Base-by-base conservation (phyloP, 306 rosid species). In the Citrullus mucosospermus region DNA sequence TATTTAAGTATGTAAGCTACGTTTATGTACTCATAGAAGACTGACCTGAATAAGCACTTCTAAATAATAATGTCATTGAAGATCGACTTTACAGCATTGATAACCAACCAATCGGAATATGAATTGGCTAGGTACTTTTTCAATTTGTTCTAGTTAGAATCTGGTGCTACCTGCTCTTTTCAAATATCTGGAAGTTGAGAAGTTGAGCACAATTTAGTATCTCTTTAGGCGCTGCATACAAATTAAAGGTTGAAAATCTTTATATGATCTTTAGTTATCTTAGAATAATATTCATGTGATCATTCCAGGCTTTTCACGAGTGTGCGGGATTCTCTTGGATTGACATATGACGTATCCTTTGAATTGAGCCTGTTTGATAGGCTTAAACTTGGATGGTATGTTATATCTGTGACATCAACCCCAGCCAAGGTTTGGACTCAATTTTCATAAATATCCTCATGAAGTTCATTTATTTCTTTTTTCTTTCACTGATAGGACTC, bases 311-410 rank as follows among this genome's bases (percentile, higher is more conserved):
- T 95, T 85, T 95, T 95, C 84, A 95, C 97, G 51, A 91, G 90
- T 0, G 97, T 95, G 41, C 85, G 99, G 84, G 99, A 95, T 84
- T 95, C 99, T 30, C 88, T 95, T 86, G 99, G 99, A 65, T 86
- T 95, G 91, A 95, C 97, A 43, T 95, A 95, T 80, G 99, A 95
- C 17, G 99, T 95, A 70, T 95, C 99, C 57, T 95, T 95, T 50
- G 97, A 95, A 79, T 83, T 95, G 79, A 92, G 90, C 88, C 86
- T 92, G 78, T 95, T 95, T 65, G 99, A 92, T 87, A 86, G 97
- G 89, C 93, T 95, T 78, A 88, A 85, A 78, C 90, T 95, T 34
- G 99, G 99, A 80, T 95, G 99, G 99, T 92, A 91, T 87, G 97
- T 95, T 81, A 81, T 95, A 81, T 95, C 99, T 36, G 99, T 95